Conservation (phyloP, 805 yeast genomes). For the Wickerhamiella dianesei region DNA sequence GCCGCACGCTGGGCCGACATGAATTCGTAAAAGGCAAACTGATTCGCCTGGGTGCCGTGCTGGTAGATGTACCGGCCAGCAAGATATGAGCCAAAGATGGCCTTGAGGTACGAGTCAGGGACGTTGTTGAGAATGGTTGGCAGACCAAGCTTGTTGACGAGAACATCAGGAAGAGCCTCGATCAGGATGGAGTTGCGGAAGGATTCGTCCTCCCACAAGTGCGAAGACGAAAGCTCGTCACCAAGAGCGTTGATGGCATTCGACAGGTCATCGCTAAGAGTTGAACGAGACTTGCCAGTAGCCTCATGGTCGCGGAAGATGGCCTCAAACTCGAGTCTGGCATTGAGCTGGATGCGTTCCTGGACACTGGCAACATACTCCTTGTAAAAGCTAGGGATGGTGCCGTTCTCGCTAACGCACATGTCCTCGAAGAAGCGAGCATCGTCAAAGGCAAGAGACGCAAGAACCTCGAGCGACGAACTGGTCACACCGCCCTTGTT, state of each 20-base stretch:
- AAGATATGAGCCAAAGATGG: constrained; percentile 74
- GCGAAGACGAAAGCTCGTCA: constrained; percentile 70
- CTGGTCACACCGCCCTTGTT: constrained; percentile 99
- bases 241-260: constrained; percentile 70
- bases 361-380: constrained; percentile 81
- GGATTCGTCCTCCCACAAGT: constrained; percentile 67
- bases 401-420: constrained; percentile 45
- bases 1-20: constrained; percentile 23
- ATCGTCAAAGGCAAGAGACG: constrained; percentile 85
- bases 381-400: constrained; percentile 60
- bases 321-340: constrained; percentile 71
- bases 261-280: constrained; percentile 70
- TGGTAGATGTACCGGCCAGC: constrained; percentile 77
- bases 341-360: constrained; percentile 58
- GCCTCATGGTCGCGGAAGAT: constrained; percentile 63
- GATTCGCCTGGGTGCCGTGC: constrained; percentile 68
- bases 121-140: constrained; percentile 58
- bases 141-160: constrained; percentile 48
- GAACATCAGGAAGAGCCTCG: constrained; percentile 64
- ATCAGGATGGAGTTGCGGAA: constrained; percentile 66
- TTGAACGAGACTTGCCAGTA: constrained; percentile 47
- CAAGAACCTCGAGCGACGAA: constrained; percentile 86
- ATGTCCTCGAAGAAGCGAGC: constrained; percentile 63
- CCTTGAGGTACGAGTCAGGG: constrained; percentile 76
- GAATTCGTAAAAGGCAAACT: constrained; percentile 34